A percentile compares a stretch with the other conserved stretches of the same genome.
These are phyloP conservation scores for Thalia dealbata DNA, from an alignment of 176 grass and related monocot genomes.

Conservation along the genomic window DNA sequence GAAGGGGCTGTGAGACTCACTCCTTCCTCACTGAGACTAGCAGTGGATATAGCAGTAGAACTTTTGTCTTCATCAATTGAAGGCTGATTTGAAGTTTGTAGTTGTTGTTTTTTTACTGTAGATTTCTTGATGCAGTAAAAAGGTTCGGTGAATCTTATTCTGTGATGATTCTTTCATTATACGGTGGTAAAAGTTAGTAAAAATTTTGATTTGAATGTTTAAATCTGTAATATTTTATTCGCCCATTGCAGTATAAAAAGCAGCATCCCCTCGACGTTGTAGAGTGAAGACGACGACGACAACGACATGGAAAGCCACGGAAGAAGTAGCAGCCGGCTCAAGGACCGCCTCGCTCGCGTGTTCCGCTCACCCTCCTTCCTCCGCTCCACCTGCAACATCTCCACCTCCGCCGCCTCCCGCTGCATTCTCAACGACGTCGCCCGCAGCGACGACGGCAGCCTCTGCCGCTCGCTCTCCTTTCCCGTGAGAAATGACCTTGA, in stretches of 20 bases:
- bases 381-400: constrained; percentile 67
- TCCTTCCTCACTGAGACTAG: no score
- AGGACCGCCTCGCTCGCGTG: constrained; percentile 57
- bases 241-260: background rate
- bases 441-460: background rate
- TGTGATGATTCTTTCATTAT: no score
- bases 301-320: constrained; percentile 14
- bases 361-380: constrained; percentile 48
- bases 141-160: no score
- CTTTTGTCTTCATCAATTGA: no score
- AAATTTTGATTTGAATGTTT: no score
- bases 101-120: no score
- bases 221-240: no score
- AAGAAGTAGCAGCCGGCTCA: constrained; percentile 43
- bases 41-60: no score
- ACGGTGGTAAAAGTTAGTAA: no score
- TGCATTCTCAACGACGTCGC: constrained; percentile 16
- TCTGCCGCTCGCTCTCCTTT: background rate
- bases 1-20: no score
- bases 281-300: constrained; percentile 9
- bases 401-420: constrained; percentile 25
- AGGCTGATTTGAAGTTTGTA: no score
- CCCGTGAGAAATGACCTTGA: background rate
- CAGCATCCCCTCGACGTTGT: background rate
- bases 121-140: no score